Percentiles rank a stretch among this genome's conserved stretches.
phyloP scores from a whole-genome alignment of 1,284 basidiomycete genomes.

The Heterobasidion irregulare region DNA sequence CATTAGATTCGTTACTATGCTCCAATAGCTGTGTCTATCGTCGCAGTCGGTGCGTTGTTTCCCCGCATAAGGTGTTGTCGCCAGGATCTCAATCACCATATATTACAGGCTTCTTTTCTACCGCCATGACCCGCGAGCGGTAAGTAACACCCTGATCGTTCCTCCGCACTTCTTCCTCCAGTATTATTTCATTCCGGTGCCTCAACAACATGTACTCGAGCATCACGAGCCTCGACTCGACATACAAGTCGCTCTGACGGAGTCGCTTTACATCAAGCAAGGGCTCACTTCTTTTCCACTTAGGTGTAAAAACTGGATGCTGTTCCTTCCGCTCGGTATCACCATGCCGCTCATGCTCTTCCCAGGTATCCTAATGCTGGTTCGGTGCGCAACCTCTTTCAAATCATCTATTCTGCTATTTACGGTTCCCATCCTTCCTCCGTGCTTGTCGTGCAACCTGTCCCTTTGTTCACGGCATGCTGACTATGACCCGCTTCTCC shows the following conservation, averaged over 20 bases:
- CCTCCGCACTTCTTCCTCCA: background rate
- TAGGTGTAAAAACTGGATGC: slow-evolving; percentile 11
- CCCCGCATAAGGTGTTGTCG: too few species aligned
- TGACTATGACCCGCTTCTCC: too few species aligned
- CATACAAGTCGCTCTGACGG: background rate
- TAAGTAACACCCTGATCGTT: slow-evolving; percentile 1
- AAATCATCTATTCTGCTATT: background rate
- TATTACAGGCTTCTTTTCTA: slow-evolving; percentile 10
- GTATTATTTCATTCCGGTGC: background rate
- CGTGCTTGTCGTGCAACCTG: background rate
- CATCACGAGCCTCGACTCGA: background rate
- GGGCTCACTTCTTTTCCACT: background rate
- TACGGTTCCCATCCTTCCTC: background rate
- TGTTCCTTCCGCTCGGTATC: slow-evolving; percentile 10
- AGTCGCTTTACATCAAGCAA: background rate
- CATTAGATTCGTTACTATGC: slow-evolving; percentile 12
- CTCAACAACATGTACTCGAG: background rate
- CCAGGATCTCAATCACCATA: background rate
- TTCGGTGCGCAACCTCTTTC: slow-evolving; percentile 6
- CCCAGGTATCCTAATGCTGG: slow-evolving; percentile 12
- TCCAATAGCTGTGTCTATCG: slow-evolving; percentile 8
- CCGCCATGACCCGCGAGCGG: slow-evolving; percentile 11
- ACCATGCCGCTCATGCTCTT: slow-evolving; percentile 10
- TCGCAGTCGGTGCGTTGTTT: slow-evolving; percentile 8
- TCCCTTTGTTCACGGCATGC: background rate